Conservation (phyloP, 257 asterid genomes). For the Solanum gracilifrons region DNA sequence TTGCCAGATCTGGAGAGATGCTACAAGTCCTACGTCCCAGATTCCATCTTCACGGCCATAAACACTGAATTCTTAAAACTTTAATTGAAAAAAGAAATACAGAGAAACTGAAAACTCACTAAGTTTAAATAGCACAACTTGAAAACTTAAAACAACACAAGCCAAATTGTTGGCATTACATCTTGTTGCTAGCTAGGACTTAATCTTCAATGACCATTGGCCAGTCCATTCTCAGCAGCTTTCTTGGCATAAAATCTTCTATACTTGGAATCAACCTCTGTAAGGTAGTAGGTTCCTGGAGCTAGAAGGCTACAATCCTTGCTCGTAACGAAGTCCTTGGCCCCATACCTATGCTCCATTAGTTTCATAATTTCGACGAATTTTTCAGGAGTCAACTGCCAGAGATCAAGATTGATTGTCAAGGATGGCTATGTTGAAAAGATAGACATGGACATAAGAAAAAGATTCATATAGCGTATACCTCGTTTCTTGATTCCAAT, state of each 20-base stretch:
- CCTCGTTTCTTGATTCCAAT: constrained; percentile 90
- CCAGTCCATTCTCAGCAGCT: constrained; percentile 43
- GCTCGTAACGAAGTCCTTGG: constrained; percentile 69
- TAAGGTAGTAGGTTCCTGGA: constrained; percentile 79
- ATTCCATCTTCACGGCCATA: neutral
- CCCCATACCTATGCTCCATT: constrained; percentile 99
- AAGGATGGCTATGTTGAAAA: neutral
- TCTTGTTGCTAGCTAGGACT: neutral
- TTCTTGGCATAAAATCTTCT: constrained; percentile 80
- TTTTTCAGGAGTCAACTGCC: constrained; percentile 77
- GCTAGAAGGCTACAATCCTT: constrained; percentile 81
- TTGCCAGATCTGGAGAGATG: neutral
- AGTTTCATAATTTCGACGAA: constrained; percentile 72
- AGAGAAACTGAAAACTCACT: neutral
- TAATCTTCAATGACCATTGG: constrained; percentile 61
- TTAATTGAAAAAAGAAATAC: neutral
- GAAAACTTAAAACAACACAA: constrained; percentile 12
- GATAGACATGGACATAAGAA: neutral
- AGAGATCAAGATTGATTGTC: neutral
- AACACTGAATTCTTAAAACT: neutral
- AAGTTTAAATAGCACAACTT: constrained; percentile 3
- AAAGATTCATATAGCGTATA: constrained; percentile 6
- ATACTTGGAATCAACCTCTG: constrained; percentile 93
- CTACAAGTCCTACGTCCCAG: neutral
- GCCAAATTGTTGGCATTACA: constrained; percentile 1